Conservation (phyloP, 805 yeast species). For the Gaillardinia entomophila region DNA sequence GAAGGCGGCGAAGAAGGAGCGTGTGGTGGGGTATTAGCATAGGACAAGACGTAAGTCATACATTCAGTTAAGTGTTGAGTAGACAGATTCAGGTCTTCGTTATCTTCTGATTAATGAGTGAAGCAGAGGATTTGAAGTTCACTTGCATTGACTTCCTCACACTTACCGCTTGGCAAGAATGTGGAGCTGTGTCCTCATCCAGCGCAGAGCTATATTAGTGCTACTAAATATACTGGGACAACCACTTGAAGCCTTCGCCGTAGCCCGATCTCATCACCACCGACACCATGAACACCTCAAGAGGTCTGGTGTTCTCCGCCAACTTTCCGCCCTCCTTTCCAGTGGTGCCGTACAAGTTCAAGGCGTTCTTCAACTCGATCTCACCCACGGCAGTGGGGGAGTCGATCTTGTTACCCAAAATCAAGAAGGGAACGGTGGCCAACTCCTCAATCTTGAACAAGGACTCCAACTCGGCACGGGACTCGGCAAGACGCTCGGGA, state of each 20-base stretch:
- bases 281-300: slow-evolving; percentile 95
- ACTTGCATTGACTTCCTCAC: too few relatives aligned
- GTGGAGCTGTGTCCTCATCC: too few relatives aligned
- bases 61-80: too few relatives aligned
- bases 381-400: slow-evolving; percentile 91
- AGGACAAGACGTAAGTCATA: not conserved
- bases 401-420: slow-evolving; percentile 96
- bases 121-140: too few relatives aligned
- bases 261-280: slow-evolving; percentile 98
- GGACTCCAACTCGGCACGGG: slow-evolving; percentile 91
- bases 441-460: slow-evolving; percentile 91
- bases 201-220: too few relatives aligned
- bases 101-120: too few relatives aligned
- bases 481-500: slow-evolving; percentile 89
- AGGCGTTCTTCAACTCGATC: slow-evolving; percentile 84
- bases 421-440: slow-evolving; percentile 80
- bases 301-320: slow-evolving; percentile 76
- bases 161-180: too few relatives aligned
- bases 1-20: slow-evolving; percentile 47
- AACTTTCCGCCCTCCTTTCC: slow-evolving; percentile 71
- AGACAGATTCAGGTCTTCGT: too few relatives aligned
- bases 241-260: slow-evolving; percentile 98
- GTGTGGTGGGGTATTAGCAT: slow-evolving; percentile 19
- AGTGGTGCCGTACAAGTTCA: slow-evolving; percentile 83
- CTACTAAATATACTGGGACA: slow-evolving; percentile 81